These are phyloP conservation scores for Guadua angustifolia DNA, from an alignment of 176 grass and related monocot genomes.

Conservation along the genomic window DNA sequence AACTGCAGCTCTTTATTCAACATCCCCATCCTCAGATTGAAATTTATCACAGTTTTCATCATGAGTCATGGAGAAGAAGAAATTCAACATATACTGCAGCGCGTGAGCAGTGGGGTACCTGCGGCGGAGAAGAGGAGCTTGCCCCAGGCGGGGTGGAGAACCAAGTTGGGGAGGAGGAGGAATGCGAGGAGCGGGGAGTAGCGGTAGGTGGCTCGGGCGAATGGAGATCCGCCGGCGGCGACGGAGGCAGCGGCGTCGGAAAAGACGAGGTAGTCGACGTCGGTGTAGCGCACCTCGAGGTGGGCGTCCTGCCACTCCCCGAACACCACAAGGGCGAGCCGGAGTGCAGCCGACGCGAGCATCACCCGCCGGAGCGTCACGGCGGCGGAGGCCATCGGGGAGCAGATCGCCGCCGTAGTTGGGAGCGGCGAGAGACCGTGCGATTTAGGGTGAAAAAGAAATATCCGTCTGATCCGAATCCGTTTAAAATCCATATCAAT, in stretches of 20 bases:
- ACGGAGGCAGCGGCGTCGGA: conserved; percentile 84
- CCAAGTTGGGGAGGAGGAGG: conserved; percentile 80
- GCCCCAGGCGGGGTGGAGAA: conserved; percentile 74
- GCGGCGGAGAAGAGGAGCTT: conserved; percentile 88
- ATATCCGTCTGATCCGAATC: no score
- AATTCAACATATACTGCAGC: background rate
- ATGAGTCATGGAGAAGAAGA: background rate
- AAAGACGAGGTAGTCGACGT: conserved; percentile 95
- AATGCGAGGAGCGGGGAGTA: conserved; percentile 89
- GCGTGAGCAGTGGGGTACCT: conserved; percentile 44
- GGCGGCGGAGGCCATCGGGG: conserved; percentile 40
- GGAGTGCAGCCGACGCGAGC: conserved; percentile 55
- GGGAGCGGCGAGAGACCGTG: background rate
- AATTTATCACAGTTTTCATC: background rate
- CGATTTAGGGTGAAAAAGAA: no score
- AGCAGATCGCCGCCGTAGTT: conserved; percentile 25
- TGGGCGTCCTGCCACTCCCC: conserved; percentile 92
- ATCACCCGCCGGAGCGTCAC: conserved; percentile 53
- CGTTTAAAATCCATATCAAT: no score
- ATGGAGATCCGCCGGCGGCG: conserved; percentile 68
- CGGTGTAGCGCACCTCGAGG: conserved; percentile 90
- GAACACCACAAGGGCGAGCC: conserved; percentile 61
- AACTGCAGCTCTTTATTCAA: background rate
- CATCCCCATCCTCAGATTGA: background rate
- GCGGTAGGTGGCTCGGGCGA: conserved; percentile 80